Evolutionary conservation across 176 grass and related monocot genomes (phyloP), one percentile per base, ranked within the genome.

Genomic region (Oryza rufipogon): DNA sequence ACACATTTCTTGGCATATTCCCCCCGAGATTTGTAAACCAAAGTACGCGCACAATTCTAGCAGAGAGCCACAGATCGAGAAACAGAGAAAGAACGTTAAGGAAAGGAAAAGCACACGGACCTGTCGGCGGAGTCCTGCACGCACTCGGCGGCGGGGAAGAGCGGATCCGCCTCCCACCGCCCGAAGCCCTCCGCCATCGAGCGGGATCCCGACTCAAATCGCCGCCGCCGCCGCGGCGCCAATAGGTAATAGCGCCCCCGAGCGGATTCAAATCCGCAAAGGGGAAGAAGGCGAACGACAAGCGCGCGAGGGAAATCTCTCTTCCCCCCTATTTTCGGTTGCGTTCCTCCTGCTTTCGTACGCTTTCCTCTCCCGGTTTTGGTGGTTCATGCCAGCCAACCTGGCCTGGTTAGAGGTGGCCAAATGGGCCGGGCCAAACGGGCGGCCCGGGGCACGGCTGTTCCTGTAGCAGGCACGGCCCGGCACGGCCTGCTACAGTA

Each of bases 101-200:
- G 5, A 9, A 32, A 66, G 64, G 9, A 9, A 15, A 54, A 39
- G 20, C 9, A 16, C 32, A 36, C 80, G 51, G 41, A 97, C 94
- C 94, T 97, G 63, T 97, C 94, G 75, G 94, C 89, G 39, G 94
- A 97, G 91, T 97, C 94, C 90, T 97, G 91, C 81, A 97, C 92
- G 85, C 91, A 84, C 85, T 97, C 92, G 2, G 94, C 94, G 9
- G 90, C 91, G 28, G 91, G 87, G 76, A 97, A 97, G 76, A 97
- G 86, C 34, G 92, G 94, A 90, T 97, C 94, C 79, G 87, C 89
- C 87, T 94, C 94, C 94, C 94, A 97, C 77, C 87, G 82, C 64
- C 82, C 78, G 71, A 90, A 92, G 66, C 94, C 89, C 87, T 97
- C 94, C 74, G 89, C 87, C 94, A 97, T 97, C 52, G 23, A 10